These are phyloP conservation scores for Globisporangium abappressorium DNA, from an alignment of 352 stramenopile genomes.

Conservation along the genomic window DNA sequence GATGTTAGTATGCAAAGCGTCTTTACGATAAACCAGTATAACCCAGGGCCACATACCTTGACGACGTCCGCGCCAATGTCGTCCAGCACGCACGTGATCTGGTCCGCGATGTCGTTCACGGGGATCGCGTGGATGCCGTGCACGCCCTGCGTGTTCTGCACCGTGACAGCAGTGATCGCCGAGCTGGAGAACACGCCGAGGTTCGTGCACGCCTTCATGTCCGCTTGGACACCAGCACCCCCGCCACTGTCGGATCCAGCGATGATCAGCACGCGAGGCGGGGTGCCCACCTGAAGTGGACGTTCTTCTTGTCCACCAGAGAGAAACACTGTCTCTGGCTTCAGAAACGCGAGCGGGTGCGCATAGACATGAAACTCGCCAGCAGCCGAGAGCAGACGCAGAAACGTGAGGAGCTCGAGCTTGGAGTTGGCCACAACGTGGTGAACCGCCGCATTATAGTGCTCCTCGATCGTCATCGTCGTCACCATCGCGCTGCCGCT, in stretches of 20 bases:
- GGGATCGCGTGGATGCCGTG: slow-evolving; percentile 51
- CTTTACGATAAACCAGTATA: not conserved
- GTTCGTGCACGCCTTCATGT: slow-evolving; percentile 89
- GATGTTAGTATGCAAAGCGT: not conserved
- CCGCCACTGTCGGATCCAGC: slow-evolving; percentile 91
- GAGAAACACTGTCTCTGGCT: not conserved
- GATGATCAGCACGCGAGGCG: slow-evolving; percentile 85
- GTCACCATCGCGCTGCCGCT: slow-evolving; percentile 1
- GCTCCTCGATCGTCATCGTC: not conserved
- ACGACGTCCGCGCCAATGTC: slow-evolving; percentile 88
- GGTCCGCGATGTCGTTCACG: slow-evolving; percentile 59
- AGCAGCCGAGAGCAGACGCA: slow-evolving; percentile 19
- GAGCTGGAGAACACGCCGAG: slow-evolving; percentile 82
- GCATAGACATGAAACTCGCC: slow-evolving; percentile 11
- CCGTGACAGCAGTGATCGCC: slow-evolving; percentile 91
- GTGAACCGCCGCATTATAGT: slow-evolving; percentile 11
- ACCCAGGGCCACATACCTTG: slow-evolving; percentile 48
- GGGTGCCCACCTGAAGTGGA: not conserved
- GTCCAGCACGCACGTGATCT: slow-evolving; percentile 84
- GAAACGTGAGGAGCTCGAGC: slow-evolving; percentile 25
- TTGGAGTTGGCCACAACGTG: slow-evolving; percentile 9
- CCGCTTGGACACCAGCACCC: slow-evolving; percentile 90
- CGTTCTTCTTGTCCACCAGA: not conserved
- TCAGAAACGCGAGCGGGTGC: slow-evolving; percentile 4
- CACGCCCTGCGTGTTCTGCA: slow-evolving; percentile 73